A percentile compares a stretch with the other conserved stretches of the same genome.
Evolutionary conservation across 768 basidiomycete genomes (phyloP).

Genomic region (Russula lepida): DNA sequence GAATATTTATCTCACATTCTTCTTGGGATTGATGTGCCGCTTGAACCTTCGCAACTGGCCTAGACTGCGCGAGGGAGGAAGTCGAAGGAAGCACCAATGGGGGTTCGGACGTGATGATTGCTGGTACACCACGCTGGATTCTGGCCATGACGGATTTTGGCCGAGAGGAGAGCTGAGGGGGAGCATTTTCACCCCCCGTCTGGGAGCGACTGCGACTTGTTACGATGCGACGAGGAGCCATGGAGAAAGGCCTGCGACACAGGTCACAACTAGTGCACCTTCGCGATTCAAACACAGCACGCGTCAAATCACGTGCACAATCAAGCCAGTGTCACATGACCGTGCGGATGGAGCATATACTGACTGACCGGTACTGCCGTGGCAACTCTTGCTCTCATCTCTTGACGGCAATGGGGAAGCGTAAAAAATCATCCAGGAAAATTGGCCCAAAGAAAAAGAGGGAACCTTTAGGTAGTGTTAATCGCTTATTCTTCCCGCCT

Average conservation of each 20-base stretch:
- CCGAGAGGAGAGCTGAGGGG: constrained; percentile 31
- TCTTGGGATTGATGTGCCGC: constrained; percentile 18
- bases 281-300: constrained; percentile 13
- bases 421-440: constrained; percentile 83
- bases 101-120: constrained; percentile 20
- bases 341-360: neutral
- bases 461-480: constrained; percentile 58
- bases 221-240: constrained; percentile 57
- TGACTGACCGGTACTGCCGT: neutral
- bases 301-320: constrained; percentile 23
- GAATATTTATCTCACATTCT: constrained; percentile 77
- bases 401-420: constrained; percentile 61
- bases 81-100: constrained; percentile 1
- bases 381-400: neutral
- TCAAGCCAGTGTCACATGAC: constrained; percentile 1
- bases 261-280: too few species aligned
- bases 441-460: constrained; percentile 58
- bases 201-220: constrained; percentile 40
- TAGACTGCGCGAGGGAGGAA: constrained; percentile 1
- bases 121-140: constrained; percentile 26
- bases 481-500: neutral
- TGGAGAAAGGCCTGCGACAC: too few species aligned
- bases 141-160: constrained; percentile 44
- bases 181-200: constrained; percentile 26
- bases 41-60: constrained; percentile 21